Evolutionary conservation across 208 protist genomes (phyloP).

Genomic region (Borovskyia barvae): DNA sequence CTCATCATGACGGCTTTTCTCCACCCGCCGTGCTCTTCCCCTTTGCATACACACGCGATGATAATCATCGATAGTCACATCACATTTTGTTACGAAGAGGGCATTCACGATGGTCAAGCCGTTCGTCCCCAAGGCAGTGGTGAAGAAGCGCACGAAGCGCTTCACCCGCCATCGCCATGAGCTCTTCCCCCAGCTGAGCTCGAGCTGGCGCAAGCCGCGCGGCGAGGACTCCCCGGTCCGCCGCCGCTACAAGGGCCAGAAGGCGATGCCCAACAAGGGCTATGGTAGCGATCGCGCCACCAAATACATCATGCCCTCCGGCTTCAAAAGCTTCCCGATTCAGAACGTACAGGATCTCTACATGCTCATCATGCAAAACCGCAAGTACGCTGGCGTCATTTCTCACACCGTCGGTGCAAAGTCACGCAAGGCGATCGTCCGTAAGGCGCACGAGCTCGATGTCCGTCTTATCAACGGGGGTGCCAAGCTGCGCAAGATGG

Average conservation of each 20-base stretch:
- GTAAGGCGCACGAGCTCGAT: slow-evolving; percentile 98
- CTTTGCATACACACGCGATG: not conserved
- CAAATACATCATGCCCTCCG: slow-evolving; percentile 95
- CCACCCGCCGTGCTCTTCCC: not conserved
- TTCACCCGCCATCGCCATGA: slow-evolving; percentile 97
- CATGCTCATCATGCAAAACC: slow-evolving; percentile 99
- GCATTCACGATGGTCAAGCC: slow-evolving; percentile 90
- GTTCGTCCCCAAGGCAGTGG: slow-evolving; percentile 87
- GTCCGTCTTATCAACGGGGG: slow-evolving; percentile 97
- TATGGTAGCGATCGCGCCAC: slow-evolving; percentile 98
- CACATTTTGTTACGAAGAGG: slow-evolving; percentile 2
- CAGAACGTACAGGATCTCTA: slow-evolving; percentile 97
- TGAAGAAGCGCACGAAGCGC: slow-evolving; percentile 98
- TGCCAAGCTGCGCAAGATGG: slow-evolving; percentile 93
- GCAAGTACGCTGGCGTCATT: slow-evolving; percentile 98
- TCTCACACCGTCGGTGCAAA: slow-evolving; percentile 94
- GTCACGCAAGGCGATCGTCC: slow-evolving; percentile 96
- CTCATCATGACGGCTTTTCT: slow-evolving; percentile 1
- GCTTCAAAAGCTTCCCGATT: slow-evolving; percentile 97
- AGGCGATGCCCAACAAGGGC: slow-evolving; percentile 97
- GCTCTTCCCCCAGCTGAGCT: slow-evolving; percentile 91
- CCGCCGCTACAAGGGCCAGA: slow-evolving; percentile 96
- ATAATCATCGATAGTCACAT: slow-evolving; percentile 15
- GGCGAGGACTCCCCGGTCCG: slow-evolving; percentile 99
- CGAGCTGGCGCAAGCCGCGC: slow-evolving; percentile 97